phyloP scores from a whole-genome alignment of 805 yeast genomes.

The Candida cerambycidarum region DNA sequence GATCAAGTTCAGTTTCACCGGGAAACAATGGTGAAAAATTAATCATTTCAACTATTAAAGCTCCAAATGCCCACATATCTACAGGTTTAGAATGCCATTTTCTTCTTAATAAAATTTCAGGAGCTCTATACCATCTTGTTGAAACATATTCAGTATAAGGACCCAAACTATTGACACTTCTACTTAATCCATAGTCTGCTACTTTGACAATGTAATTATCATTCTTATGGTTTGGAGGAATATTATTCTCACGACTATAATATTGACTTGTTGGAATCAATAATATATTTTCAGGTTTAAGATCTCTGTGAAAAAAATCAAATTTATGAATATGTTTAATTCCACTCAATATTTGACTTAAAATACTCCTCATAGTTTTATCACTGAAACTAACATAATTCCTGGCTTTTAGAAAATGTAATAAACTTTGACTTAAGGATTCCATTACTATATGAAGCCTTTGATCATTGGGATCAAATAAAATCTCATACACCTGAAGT shows the following conservation, averaged over 20 bases:
- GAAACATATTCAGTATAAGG: constrained; percentile 76
- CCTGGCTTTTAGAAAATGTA: constrained; percentile 71
- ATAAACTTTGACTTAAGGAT: constrained; percentile 76
- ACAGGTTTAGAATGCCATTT: constrained; percentile 64
- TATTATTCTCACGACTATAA: constrained; percentile 41
- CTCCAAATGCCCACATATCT: constrained; percentile 87
- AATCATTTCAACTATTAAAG: constrained; percentile 72
- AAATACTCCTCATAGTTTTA: constrained; percentile 60
- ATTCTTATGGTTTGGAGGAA: constrained; percentile 40
- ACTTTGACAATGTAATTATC: constrained; percentile 64
- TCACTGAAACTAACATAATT: constrained; percentile 53
- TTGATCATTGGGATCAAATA: constrained; percentile 60
- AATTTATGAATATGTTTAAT: constrained; percentile 75
- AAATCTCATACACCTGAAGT: constrained; percentile 75
- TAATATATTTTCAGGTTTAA: constrained; percentile 91
- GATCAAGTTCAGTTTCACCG: constrained; percentile 78
- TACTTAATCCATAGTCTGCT: constrained; percentile 80
- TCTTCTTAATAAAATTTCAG: constrained; percentile 71
- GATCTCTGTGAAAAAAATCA: constrained; percentile 80
- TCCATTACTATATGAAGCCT: constrained; percentile 86
- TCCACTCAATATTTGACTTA: constrained; percentile 73
- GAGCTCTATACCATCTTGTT: constrained; percentile 85
- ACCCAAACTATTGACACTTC: constrained; percentile 51
- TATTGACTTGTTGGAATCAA: constrained; percentile 58
- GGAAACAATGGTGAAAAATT: constrained; percentile 80